These are phyloP conservation scores for Multifurca ochricompacta DNA, from an alignment of 768 basidiomycete species.

Conservation along the genomic window DNA sequence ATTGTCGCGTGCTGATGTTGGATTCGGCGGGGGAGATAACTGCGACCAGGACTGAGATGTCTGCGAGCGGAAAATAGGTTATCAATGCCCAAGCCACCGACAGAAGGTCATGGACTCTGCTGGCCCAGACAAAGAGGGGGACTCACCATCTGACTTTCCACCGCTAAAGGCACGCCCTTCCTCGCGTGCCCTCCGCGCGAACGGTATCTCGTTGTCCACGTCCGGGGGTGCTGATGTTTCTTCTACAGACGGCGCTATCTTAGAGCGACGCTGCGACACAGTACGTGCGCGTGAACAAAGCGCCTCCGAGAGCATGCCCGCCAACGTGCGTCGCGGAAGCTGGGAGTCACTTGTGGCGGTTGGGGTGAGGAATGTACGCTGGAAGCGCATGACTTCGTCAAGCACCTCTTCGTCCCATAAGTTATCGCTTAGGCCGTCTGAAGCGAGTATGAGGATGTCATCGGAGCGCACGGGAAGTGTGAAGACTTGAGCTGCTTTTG, in stretches of 20 bases:
- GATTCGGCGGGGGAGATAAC: slow-evolving; percentile 44
- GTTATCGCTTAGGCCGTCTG: slow-evolving; percentile 80
- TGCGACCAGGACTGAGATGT: slow-evolving; percentile 61
- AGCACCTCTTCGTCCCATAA: slow-evolving; percentile 84
- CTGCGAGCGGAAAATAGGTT: slow-evolving; percentile 26
- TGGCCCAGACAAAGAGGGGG: background rate
- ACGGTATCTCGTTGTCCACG: slow-evolving; percentile 57
- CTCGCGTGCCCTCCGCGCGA: slow-evolving; percentile 71
- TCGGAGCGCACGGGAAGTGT: slow-evolving; percentile 60
- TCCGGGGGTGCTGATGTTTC: background rate
- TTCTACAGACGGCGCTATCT: background rate
- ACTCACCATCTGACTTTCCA: slow-evolving; percentile 79
- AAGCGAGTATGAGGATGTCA: slow-evolving; percentile 74
- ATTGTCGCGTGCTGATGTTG: background rate
- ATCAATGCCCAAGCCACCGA: background rate
- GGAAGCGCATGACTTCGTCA: slow-evolving; percentile 67
- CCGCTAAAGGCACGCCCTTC: slow-evolving; percentile 65
- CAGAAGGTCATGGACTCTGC: background rate
- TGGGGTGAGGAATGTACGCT: slow-evolving; percentile 28
- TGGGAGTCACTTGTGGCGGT: slow-evolving; percentile 4
- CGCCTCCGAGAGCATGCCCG: slow-evolving; percentile 69
- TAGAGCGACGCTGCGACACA: slow-evolving; percentile 43
- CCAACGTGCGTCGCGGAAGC: slow-evolving; percentile 46
- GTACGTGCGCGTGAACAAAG: slow-evolving; percentile 69
- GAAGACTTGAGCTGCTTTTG: slow-evolving; percentile 61